Conservation (phyloP, 164 flowering plant genomes). For the Brasenia schreberi region DNA sequence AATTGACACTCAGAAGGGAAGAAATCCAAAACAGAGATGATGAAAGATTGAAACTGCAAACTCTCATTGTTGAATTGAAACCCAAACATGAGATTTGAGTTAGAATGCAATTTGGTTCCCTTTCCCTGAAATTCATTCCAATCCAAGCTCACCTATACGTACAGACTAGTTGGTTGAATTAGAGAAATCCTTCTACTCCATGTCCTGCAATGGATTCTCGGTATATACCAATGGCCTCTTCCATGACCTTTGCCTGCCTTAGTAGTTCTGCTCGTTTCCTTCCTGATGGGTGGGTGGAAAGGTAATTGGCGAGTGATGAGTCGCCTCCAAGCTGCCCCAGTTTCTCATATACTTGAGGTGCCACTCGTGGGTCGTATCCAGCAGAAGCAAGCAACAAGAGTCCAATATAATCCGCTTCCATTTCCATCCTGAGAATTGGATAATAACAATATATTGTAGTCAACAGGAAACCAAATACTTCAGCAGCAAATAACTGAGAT, state of each 20-base stretch:
- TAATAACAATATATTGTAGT: too few relatives aligned
- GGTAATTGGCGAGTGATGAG: slow-evolving; percentile 54
- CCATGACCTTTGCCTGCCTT: slow-evolving; percentile 78
- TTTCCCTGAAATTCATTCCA: too few relatives aligned
- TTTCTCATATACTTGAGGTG: slow-evolving; percentile 79
- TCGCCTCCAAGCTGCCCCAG: slow-evolving; percentile 59
- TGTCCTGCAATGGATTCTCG: slow-evolving; percentile 50
- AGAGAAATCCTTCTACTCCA: slow-evolving; percentile 63
- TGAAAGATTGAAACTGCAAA: too few relatives aligned
- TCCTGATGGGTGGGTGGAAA: slow-evolving; percentile 94
- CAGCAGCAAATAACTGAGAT: too few relatives aligned
- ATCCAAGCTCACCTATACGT: too few relatives aligned
- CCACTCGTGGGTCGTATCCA: slow-evolving; percentile 87
- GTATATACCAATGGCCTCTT: slow-evolving; percentile 75
- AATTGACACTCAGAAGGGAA: too few relatives aligned
- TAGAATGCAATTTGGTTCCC: too few relatives aligned
- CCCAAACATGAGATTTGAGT: too few relatives aligned
- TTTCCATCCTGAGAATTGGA: slow-evolving; percentile 64
- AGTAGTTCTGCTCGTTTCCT: slow-evolving; percentile 70
- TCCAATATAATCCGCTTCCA: slow-evolving; percentile 96
- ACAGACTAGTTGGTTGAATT: neutral
- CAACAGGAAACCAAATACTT: too few relatives aligned
- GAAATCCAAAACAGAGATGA: too few relatives aligned
- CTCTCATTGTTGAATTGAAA: too few relatives aligned
- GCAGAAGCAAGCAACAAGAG: slow-evolving; percentile 77